Conservation (phyloP, 805 yeast genomes). For the Suhomyces kilbournensis region DNA sequence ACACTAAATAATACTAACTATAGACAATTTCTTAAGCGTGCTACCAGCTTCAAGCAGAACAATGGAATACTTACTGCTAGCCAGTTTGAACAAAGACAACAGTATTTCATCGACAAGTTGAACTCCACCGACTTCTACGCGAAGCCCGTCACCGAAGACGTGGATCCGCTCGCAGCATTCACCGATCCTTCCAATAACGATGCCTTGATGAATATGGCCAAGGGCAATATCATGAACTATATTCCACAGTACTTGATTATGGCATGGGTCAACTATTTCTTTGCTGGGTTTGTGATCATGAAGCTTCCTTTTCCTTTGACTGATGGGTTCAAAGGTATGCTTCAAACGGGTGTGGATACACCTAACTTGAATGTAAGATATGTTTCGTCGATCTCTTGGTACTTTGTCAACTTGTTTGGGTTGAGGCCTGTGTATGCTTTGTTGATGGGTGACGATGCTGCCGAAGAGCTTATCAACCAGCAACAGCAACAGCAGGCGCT, state of each 20-base stretch:
- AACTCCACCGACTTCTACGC: constrained; percentile 56
- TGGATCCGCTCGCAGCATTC: constrained; percentile 50
- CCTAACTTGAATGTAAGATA: constrained; percentile 84
- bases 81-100: constrained; percentile 55
- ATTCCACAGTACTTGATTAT: constrained; percentile 90
- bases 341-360: constrained; percentile 84
- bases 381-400: constrained; percentile 95
- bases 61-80: constrained; percentile 46
- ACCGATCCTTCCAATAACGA: constrained; percentile 71
- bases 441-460: constrained; percentile 52
- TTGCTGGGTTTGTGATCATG: constrained; percentile 83
- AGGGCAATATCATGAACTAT: constrained; percentile 76
- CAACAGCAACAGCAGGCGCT: constrained; percentile 36
- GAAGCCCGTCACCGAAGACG: constrained; percentile 36
- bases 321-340: constrained; percentile 83
- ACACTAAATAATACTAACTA: neutral
- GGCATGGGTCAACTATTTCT: constrained; percentile 95
- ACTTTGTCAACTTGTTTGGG: constrained; percentile 83
- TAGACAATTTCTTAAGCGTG: constrained; percentile 57
- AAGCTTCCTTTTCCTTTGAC: constrained; percentile 88
- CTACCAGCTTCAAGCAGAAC: constrained; percentile 55
- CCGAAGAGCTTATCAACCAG: constrained; percentile 44
- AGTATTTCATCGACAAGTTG: constrained; percentile 46
- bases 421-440: constrained; percentile 75
- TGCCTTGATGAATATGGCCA: constrained; percentile 70